phyloP scores from a whole-genome alignment of 805 yeast genomes.

The Blastobotrys parvus region DNA sequence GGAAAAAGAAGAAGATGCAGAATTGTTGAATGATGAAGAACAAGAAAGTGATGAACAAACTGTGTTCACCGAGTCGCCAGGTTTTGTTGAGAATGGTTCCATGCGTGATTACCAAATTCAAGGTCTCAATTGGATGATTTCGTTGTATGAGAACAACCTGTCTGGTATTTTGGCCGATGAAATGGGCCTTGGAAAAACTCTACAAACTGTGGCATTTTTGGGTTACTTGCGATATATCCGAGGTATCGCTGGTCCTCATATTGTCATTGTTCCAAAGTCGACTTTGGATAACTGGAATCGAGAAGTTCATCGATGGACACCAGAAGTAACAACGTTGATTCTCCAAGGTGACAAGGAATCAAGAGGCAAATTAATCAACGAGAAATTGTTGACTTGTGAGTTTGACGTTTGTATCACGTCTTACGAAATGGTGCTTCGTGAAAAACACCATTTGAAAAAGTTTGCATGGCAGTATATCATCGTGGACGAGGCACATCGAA shows the following conservation, averaged over 20 bases:
- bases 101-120: conserved; percentile 89
- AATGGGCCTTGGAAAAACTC: conserved; percentile 95
- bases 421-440: conserved; percentile 88
- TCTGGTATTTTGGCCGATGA: conserved; percentile 96
- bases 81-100: conserved; percentile 54
- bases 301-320: conserved; percentile 93
- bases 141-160: conserved; percentile 76
- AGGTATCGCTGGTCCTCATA: conserved; percentile 79
- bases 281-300: conserved; percentile 95
- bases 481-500: conserved; percentile 95
- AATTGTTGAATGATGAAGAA: conserved; percentile 75
- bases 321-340: conserved; percentile 79
- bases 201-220: conserved; percentile 87
- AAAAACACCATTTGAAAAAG: conserved; percentile 70
- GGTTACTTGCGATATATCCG: conserved; percentile 78
- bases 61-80: conserved; percentile 80
- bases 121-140: conserved; percentile 91
- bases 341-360: conserved; percentile 87
- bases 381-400: conserved; percentile 56
- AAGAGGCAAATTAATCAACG: conserved; percentile 51
- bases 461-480: conserved; percentile 89
- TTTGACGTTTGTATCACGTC: conserved; percentile 90
- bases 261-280: conserved; percentile 90
- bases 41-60: conserved; percentile 50
- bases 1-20: conserved; percentile 94